Percentiles rank a stretch among this genome's conserved stretches.
Conservation (phyloP, 352 stramenopile genomes). For the Phytophthora constricta region DNA sequence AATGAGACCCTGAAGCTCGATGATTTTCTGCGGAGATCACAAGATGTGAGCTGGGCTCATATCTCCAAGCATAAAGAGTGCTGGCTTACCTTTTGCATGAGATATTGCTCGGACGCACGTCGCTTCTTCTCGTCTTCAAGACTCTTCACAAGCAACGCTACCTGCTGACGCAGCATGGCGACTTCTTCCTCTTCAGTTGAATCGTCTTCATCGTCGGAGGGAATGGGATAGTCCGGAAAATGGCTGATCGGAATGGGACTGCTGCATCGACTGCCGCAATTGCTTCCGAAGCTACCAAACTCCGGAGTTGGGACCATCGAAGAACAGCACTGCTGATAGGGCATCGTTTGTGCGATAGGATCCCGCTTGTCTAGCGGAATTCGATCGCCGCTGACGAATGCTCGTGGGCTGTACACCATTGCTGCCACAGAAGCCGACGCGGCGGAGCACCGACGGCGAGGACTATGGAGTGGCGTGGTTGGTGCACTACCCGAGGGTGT, state of each 20-base stretch:
- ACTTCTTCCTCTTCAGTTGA: constrained; percentile 46
- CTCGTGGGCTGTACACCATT: constrained; percentile 45
- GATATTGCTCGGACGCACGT: constrained; percentile 62
- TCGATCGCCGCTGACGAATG: constrained; percentile 32
- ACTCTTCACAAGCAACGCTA: constrained; percentile 59
- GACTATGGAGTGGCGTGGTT: constrained; percentile 29
- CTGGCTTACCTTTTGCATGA: constrained; percentile 64
- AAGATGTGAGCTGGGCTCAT: background rate
- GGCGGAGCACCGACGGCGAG: constrained; percentile 42
- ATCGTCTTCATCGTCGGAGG: constrained; percentile 40
- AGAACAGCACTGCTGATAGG: constrained; percentile 29
- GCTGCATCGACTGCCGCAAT: constrained; percentile 35
- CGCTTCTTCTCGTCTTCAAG: constrained; percentile 77
- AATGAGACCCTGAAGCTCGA: constrained; percentile 74
- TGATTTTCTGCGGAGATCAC: constrained; percentile 59
- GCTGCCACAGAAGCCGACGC: constrained; percentile 33
- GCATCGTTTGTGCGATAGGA: constrained; percentile 25
- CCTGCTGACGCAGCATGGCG: constrained; percentile 56
- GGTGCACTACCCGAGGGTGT: constrained; percentile 19
- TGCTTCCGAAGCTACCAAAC: constrained; percentile 37
- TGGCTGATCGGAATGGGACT: constrained; percentile 31
- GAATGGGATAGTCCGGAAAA: constrained; percentile 29
- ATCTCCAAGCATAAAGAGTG: background rate
- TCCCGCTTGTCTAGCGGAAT: constrained; percentile 27
- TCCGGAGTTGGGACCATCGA: constrained; percentile 24